Evolutionary conservation across 257 asterid genomes (phyloP).

Genomic region (Fraxinus pennsylvanica): DNA sequence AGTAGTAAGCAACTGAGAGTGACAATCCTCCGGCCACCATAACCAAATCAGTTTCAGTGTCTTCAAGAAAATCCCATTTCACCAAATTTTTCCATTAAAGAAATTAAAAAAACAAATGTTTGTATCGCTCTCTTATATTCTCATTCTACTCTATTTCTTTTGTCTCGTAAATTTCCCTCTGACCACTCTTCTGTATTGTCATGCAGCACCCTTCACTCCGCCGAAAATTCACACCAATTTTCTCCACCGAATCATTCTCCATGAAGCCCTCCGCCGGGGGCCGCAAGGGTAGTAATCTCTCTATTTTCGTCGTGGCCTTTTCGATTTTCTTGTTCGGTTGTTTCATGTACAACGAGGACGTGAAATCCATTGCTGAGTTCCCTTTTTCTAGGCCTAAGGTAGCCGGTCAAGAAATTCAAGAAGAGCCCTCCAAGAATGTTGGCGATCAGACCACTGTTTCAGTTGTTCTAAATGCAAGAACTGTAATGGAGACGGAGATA

Average conservation of each 20-base stretch:
- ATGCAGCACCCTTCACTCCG: constrained; percentile 66
- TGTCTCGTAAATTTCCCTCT: constrained; percentile 21
- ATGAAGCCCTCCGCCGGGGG: constrained; percentile 57
- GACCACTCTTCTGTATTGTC: constrained; percentile 17
- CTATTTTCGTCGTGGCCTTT: constrained; percentile 54
- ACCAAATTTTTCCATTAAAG: constrained; percentile 47
- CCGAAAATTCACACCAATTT: constrained; percentile 54
- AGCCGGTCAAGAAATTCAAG: constrained; percentile 35
- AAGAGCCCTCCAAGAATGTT: not conserved
- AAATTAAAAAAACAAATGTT: constrained; percentile 25
- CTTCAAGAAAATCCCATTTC: constrained; percentile 48
- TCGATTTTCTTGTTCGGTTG: constrained; percentile 74
- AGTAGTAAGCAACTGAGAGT: constrained; percentile 33
- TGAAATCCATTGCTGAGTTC: constrained; percentile 69
- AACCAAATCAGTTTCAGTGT: constrained; percentile 23
- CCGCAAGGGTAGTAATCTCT: constrained; percentile 52
- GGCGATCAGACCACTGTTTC: constrained; percentile 33
- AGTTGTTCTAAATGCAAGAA: constrained; percentile 51
- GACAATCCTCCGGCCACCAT: constrained; percentile 60
- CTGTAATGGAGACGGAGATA: constrained; percentile 50
- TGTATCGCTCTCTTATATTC: constrained; percentile 22
- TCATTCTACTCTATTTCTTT: constrained; percentile 19
- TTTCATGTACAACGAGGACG: constrained; percentile 79
- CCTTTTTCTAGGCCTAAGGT: constrained; percentile 54
- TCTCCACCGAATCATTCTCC: constrained; percentile 32